These are phyloP conservation scores for Aquanectria penicillioides DNA, from an alignment of 2,329 filamentous ascomycete genomes.

Conservation along the genomic window DNA sequence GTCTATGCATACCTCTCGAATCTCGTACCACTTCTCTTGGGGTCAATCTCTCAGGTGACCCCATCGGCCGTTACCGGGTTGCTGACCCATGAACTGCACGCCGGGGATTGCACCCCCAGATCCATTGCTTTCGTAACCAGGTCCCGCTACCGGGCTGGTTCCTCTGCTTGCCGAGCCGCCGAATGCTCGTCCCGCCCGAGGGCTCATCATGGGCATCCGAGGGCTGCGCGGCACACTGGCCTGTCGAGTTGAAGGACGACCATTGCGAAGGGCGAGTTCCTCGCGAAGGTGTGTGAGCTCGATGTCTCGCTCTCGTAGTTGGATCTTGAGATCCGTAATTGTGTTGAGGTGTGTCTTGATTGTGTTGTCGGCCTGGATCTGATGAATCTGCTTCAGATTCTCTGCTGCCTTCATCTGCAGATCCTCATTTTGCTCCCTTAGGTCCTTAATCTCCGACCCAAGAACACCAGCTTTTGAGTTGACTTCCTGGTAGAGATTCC, in stretches of 20 bases:
- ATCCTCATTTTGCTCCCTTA: constrained; percentile 54
- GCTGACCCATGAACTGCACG: constrained; percentile 52
- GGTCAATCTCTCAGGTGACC: constrained; percentile 54
- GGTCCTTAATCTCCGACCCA: constrained; percentile 55
- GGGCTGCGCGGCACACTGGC: constrained; percentile 68
- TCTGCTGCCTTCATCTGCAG: constrained; percentile 55
- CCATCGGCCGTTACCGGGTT: constrained; percentile 54
- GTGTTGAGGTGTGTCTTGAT: constrained; percentile 48
- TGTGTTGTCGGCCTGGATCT: constrained; percentile 54
- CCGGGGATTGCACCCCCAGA: constrained; percentile 45
- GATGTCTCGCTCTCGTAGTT: constrained; percentile 60
- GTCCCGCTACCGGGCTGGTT: constrained; percentile 58
- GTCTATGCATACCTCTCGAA: constrained; percentile 9
- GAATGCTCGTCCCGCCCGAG: constrained; percentile 48
- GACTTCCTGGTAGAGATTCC: constrained; percentile 67
- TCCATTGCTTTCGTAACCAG: constrained; percentile 42
- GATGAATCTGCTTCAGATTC: constrained; percentile 59
- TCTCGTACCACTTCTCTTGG: constrained; percentile 11
- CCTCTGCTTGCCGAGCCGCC: constrained; percentile 58
- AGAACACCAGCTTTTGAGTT: constrained; percentile 59
- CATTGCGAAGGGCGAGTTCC: constrained; percentile 60
- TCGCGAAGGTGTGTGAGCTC: constrained; percentile 60
- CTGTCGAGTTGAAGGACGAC: constrained; percentile 65
- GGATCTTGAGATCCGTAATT: constrained; percentile 53
- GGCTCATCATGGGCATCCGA: constrained; percentile 64